Evolutionary conservation across 129 eudicot species (phyloP).

Genomic region (Flaveria linearis): DNA sequence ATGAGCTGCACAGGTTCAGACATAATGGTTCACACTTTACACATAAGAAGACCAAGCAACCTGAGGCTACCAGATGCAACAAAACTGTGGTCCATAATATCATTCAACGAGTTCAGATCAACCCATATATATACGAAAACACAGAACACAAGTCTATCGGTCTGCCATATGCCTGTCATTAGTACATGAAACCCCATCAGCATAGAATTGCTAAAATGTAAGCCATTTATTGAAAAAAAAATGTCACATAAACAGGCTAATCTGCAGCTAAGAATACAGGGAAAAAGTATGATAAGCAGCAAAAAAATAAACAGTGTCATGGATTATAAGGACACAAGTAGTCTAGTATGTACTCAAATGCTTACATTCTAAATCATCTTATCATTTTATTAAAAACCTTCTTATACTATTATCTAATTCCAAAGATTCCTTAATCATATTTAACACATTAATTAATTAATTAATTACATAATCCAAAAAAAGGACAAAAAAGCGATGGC

Average conservation of each 20-base stretch:
- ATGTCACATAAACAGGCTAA: background rate
- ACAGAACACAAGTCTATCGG: background rate
- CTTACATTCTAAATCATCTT: background rate
- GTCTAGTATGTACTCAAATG: background rate
- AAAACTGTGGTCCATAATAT: constrained; percentile 9
- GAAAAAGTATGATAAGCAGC: background rate
- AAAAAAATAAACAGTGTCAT: background rate
- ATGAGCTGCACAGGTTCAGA: constrained; percentile 15
- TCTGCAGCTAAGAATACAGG: background rate
- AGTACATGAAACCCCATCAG: constrained; percentile 8
- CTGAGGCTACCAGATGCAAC: constrained; percentile 14
- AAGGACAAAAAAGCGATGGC: background rate
- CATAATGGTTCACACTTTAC: background rate
- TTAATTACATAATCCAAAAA: background rate
- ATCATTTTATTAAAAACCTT: background rate
- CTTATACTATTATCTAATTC: background rate
- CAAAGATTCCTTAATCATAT: background rate
- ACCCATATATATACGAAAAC: background rate
- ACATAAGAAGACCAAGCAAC: constrained; percentile 8
- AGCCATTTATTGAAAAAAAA: background rate
- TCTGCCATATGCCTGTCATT: constrained; percentile 26
- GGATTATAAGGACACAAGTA: background rate
- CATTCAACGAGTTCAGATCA: background rate
- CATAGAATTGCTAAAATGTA: background rate
- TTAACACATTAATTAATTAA: background rate